These are phyloP conservation scores for Silene vulgaris DNA, from an alignment of 179 eudicot species.

Conservation along the genomic window DNA sequence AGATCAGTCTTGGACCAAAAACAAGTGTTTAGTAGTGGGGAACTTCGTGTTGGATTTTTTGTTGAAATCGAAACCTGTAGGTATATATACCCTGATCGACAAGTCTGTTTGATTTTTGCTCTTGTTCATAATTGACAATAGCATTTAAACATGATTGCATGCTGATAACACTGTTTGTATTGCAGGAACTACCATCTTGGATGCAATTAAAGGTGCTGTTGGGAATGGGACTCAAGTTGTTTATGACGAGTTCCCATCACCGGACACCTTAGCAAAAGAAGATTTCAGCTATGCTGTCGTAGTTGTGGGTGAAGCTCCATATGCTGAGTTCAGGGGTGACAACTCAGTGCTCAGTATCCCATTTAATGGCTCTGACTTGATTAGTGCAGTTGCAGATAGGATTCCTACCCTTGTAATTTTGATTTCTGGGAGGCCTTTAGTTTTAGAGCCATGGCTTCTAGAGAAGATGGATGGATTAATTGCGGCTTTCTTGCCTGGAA, in stretches of 20 bases:
- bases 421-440: constrained; percentile 70
- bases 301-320: constrained; percentile 73
- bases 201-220: constrained; percentile 54
- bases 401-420: constrained; percentile 64
- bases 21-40: too few relatives aligned
- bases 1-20: too few relatives aligned
- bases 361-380: constrained; percentile 46
- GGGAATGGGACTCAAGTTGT: constrained; percentile 52
- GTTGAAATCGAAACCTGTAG: background rate
- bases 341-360: constrained; percentile 57
- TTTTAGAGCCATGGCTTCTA: constrained; percentile 50
- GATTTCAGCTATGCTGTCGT: constrained; percentile 60
- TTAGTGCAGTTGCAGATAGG: constrained; percentile 46
- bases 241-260: constrained; percentile 50
- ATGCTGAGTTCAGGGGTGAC: constrained; percentile 69
- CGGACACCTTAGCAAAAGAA: constrained; percentile 44
- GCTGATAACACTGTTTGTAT: constrained; percentile 15
- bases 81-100: background rate
- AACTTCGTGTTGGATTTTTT: background rate
- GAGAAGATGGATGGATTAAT: constrained; percentile 59
- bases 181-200: constrained; percentile 72
- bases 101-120: background rate
- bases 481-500: constrained; percentile 87
- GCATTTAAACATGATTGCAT: background rate
- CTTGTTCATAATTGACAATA: background rate